phyloP scores from a whole-genome alignment of 345 rosid species.

The Populus pruinosa region DNA sequence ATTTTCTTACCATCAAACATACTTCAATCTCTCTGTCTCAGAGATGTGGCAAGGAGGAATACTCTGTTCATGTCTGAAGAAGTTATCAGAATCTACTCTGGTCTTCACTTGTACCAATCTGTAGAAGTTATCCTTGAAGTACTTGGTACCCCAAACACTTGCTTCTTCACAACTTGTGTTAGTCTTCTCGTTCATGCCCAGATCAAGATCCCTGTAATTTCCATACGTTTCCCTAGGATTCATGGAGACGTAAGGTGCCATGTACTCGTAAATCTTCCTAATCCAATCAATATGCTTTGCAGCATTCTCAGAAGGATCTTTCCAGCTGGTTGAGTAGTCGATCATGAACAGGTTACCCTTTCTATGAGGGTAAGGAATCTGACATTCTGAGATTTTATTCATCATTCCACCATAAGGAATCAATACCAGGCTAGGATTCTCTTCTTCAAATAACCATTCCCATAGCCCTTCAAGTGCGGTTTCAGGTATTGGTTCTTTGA shows the following conservation, averaged over 20 bases:
- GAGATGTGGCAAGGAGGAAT: conserved; percentile 1
- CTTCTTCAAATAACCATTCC: too few relatives aligned
- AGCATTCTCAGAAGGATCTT: too few relatives aligned
- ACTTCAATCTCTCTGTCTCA: not conserved
- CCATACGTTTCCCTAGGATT: conserved; percentile 13
- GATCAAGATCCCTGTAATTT: conserved; percentile 19
- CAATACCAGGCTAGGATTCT: too few relatives aligned
- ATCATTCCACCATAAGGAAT: too few relatives aligned
- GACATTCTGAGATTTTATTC: too few relatives aligned
- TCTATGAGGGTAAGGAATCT: too few relatives aligned
- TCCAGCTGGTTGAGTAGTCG: too few relatives aligned
- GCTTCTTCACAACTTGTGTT: conserved; percentile 2
- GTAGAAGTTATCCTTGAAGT: conserved; percentile 13
- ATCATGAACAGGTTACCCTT: too few relatives aligned
- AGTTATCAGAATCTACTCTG: conserved; percentile 10
- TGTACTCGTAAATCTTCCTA: conserved; percentile 11
- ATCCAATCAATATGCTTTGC: not conserved
- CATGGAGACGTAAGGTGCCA: conserved; percentile 13
- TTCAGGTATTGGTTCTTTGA: too few relatives aligned
- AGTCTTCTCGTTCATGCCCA: conserved; percentile 3
- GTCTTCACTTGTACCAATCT: conserved; percentile 18
- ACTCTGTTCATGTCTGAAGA: conserved; percentile 23
- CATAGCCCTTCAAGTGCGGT: too few relatives aligned
- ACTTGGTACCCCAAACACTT: conserved; percentile 8
- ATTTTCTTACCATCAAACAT: too few relatives aligned